phyloP scores from a whole-genome alignment of 805 yeast genomes.

The Cyberlindnera meyerae region DNA sequence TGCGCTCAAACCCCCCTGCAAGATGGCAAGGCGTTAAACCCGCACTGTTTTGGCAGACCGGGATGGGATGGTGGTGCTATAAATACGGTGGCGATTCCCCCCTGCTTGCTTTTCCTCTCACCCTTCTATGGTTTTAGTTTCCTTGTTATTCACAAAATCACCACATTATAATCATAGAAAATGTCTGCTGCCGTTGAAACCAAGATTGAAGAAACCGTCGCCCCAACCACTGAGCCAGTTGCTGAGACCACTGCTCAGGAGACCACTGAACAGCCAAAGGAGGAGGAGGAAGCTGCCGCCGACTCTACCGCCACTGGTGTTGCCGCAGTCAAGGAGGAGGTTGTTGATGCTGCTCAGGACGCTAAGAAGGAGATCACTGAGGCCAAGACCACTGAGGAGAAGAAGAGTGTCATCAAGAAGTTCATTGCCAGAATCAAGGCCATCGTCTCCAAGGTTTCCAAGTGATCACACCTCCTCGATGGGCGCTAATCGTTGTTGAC shows the following conservation, averaged over 20 bases:
- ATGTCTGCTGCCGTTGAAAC: conserved; percentile 22
- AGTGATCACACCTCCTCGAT: too few species aligned
- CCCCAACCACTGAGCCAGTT: conserved; percentile 11
- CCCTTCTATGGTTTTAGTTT: conserved; percentile 2
- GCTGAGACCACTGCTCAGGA: conserved; percentile 16
- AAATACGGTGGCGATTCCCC: conserved; percentile 6
- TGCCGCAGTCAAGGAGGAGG: conserved; percentile 14
- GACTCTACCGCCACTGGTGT: conserved; percentile 13
- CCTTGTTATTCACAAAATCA: not conserved
- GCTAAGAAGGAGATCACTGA: conserved; percentile 9
- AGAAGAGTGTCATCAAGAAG: conserved; percentile 24
- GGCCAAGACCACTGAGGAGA: conserved; percentile 20
- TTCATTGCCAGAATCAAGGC: conserved; percentile 21
- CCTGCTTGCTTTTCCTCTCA: not conserved
- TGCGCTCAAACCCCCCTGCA: not conserved
- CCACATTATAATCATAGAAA: conserved; percentile 5
- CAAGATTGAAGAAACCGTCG: conserved; percentile 19
- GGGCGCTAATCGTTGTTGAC: too few species aligned
- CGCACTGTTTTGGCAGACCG: conserved; percentile 12
- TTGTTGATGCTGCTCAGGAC: conserved; percentile 12
- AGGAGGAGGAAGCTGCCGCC: conserved; percentile 12
- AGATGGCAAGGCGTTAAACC: not conserved
- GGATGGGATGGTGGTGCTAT: conserved; percentile 1
- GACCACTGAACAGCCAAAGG: conserved; percentile 5
- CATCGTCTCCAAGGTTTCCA: conserved; percentile 6